Evolutionary conservation across 2,329 filamentous ascomycete species (phyloP).

Genomic region (Diplocarpon rosae): DNA sequence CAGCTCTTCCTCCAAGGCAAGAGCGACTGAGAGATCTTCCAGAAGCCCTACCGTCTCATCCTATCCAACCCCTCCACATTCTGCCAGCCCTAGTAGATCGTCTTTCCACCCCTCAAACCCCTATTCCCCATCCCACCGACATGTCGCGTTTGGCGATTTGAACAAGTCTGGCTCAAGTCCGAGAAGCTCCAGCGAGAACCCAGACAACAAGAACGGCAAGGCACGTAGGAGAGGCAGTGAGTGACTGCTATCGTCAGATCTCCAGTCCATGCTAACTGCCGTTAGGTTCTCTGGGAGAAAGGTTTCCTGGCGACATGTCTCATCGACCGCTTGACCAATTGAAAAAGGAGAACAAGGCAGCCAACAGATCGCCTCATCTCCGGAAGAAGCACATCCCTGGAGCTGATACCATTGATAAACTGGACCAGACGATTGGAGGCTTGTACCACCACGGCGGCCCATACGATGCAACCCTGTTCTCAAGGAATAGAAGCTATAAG

Average conservation of each 20-base stretch:
- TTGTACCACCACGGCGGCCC: conserved; percentile 84
- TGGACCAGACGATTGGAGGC: conserved; percentile 55
- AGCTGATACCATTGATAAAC: conserved; percentile 68
- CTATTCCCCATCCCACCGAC: conserved; percentile 21
- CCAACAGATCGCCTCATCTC: conserved; percentile 56
- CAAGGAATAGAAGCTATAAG: conserved; percentile 55
- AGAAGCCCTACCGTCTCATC: conserved; percentile 12
- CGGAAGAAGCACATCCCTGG: conserved; percentile 53
- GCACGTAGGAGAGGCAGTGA: conserved; percentile 30
- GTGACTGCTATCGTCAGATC: neutral
- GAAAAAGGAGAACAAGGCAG: conserved; percentile 48
- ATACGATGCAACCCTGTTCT: conserved; percentile 70
- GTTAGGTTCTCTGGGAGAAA: conserved; percentile 39
- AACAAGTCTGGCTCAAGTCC: conserved; percentile 13
- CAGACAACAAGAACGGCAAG: conserved; percentile 23
- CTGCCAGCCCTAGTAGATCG: conserved; percentile 39
- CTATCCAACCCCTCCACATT: conserved; percentile 41
- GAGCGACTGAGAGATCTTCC: conserved; percentile 8
- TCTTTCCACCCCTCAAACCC: conserved; percentile 38
- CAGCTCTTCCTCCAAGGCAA: conserved; percentile 13
- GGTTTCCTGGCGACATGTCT: conserved; percentile 53
- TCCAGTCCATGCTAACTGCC: neutral
- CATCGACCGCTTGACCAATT: conserved; percentile 58
- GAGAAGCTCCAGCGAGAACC: conserved; percentile 15
- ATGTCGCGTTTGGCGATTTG: conserved; percentile 25